phyloP scores from a whole-genome alignment of 179 eudicot species.

The Sideroxylon spinosum region DNA sequence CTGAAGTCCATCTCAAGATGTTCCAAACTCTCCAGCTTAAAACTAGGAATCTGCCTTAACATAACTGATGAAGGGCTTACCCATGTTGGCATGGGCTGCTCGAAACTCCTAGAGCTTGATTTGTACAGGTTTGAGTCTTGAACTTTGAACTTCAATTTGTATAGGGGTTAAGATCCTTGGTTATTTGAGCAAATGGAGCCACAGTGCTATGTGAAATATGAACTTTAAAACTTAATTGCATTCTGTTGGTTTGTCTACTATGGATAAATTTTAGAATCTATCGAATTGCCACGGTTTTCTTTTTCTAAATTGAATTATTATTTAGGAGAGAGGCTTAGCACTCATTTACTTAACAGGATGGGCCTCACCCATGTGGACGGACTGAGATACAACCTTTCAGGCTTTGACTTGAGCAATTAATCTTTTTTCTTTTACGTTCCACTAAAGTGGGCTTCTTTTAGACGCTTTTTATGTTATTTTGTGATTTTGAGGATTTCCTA shows the following conservation, averaged over 20 bases:
- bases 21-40: slow-evolving; percentile 51
- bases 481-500: too few species aligned
- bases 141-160: neutral
- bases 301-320: neutral
- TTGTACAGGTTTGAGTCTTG: slow-evolving; percentile 63
- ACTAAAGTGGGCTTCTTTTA: too few species aligned
- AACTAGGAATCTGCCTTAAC: slow-evolving; percentile 82
- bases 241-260: neutral
- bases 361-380: neutral
- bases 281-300: neutral
- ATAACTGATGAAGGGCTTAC: slow-evolving; percentile 69
- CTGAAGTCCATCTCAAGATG: slow-evolving; percentile 81
- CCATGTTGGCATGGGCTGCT: slow-evolving; percentile 60
- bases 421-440: too few species aligned
- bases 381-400: neutral
- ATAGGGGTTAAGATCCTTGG: neutral
- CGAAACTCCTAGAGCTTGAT: slow-evolving; percentile 78
- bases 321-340: too few species aligned
- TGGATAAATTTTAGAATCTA: neutral
- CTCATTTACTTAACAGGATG: neutral
- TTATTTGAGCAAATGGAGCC: neutral
- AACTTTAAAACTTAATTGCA: neutral
- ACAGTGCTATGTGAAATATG: too few species aligned
- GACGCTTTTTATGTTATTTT: neutral
- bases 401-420: too few species aligned